Conservation (phyloP, 2,329 filamentous ascomycete species). For the Paramyrothecium roridum region DNA sequence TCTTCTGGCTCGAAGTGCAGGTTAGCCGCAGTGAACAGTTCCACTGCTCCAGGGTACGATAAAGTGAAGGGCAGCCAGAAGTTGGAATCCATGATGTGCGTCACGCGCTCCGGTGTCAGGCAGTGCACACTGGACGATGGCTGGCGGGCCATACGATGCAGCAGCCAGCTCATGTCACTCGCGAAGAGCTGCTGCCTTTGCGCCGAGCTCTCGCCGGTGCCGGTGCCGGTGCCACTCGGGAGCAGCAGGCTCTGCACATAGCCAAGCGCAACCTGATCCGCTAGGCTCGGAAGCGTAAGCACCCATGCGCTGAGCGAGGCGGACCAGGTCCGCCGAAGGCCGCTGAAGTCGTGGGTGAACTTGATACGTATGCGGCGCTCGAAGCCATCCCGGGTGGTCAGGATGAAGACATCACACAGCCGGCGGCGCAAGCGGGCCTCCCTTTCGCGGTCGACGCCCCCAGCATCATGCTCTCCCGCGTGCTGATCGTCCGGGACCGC, state of each 20-base stretch:
- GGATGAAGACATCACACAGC: conserved; percentile 22
- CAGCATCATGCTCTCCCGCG: too few relatives aligned
- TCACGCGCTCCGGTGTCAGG: conserved; percentile 11
- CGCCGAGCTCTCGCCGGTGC: not conserved
- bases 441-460: conserved; percentile 14
- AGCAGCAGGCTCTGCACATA: conserved; percentile 24
- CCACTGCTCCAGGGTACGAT: conserved; percentile 20
- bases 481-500: conserved; percentile 9
- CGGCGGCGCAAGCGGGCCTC: not conserved
- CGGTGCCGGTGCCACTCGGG: not conserved
- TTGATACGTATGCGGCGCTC: conserved; percentile 31
- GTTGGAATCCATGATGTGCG: conserved; percentile 15
- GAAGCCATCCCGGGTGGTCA: conserved; percentile 26
- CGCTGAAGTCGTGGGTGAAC: conserved; percentile 29
- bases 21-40: conserved; percentile 25
- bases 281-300: conserved; percentile 29
- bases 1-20: conserved; percentile 13
- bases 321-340: conserved; percentile 17
- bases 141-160: conserved; percentile 22
- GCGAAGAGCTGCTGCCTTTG: conserved; percentile 17
- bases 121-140: conserved; percentile 12
- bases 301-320: conserved; percentile 17
- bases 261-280: conserved; percentile 28
- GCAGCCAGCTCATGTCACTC: conserved; percentile 29
- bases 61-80: conserved; percentile 29